Percentiles rank a stretch among this genome's conserved stretches.
phyloP scores from a whole-genome alignment of 768 basidiomycete genomes.

The Russula earlei region DNA sequence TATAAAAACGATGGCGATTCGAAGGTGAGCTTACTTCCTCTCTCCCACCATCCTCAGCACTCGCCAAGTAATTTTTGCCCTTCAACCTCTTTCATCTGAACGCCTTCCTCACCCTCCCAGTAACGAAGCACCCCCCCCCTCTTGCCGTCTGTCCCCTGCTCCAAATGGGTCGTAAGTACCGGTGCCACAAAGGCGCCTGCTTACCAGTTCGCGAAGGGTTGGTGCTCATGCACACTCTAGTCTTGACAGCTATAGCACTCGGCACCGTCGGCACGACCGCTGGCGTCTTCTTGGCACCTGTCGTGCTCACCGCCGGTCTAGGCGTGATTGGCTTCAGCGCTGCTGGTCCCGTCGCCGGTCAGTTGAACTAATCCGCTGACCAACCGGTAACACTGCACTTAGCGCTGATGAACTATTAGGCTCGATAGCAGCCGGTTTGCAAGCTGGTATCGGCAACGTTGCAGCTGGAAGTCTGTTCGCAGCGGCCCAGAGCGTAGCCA shows the following conservation, averaged over 20 bases:
- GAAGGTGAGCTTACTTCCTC: too few relatives aligned
- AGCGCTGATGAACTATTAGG: background rate
- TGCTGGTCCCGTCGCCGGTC: background rate
- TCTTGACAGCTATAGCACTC: background rate
- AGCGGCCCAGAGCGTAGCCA: slow-evolving; percentile 4
- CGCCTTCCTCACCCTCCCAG: too few relatives aligned
- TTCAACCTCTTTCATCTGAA: too few relatives aligned
- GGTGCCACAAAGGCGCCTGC: too few relatives aligned
- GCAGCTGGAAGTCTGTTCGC: slow-evolving; percentile 8
- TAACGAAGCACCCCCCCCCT: too few relatives aligned
- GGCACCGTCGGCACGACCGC: background rate
- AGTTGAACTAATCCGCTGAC: background rate
- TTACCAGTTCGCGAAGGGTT: too few relatives aligned
- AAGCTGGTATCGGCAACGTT: slow-evolving; percentile 12
- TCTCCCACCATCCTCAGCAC: too few relatives aligned
- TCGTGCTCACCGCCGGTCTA: background rate
- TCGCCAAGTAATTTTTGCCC: too few relatives aligned
- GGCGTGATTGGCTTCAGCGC: background rate
- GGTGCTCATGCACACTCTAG: background rate
- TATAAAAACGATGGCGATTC: too few relatives aligned
- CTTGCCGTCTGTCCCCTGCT: too few relatives aligned
- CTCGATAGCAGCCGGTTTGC: background rate
- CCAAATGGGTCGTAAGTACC: too few relatives aligned
- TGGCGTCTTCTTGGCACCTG: background rate
- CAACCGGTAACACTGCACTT: too few relatives aligned